phyloP scores from a whole-genome alignment of 129 eudicot species.

The Pittosporum tobira region DNA sequence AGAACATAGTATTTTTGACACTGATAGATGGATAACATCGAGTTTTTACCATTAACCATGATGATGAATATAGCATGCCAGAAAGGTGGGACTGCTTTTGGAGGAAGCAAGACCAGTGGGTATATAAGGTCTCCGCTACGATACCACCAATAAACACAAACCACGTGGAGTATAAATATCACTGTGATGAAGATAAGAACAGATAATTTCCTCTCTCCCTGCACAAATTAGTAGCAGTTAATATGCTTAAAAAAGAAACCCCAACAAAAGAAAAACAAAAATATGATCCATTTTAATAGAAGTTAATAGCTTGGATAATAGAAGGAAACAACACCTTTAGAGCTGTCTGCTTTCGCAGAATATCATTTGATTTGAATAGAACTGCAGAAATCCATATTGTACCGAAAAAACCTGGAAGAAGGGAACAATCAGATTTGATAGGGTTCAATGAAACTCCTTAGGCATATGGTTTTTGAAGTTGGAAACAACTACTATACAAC shows the following conservation, averaged over 20 bases:
- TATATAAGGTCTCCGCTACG: conserved; percentile 35
- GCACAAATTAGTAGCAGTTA: conserved; percentile 15
- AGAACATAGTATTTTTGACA: background rate
- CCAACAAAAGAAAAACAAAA: background rate
- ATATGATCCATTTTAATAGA: background rate
- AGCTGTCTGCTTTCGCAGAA: conserved; percentile 51
- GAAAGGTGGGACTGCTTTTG: conserved; percentile 37
- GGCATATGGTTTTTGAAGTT: too few species aligned
- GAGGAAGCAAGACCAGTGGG: conserved; percentile 41
- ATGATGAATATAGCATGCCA: conserved; percentile 44
- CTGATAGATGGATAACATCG: background rate
- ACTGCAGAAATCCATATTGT: conserved; percentile 44
- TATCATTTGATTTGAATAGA: conserved; percentile 41
- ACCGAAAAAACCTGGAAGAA: conserved; percentile 39
- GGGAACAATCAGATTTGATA: too few species aligned
- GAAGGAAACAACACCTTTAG: conserved; percentile 29
- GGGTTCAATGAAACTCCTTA: too few species aligned
- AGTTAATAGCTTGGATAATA: background rate
- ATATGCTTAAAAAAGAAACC: background rate
- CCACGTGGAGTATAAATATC: conserved; percentile 32
- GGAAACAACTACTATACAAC: too few species aligned
- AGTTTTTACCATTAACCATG: conserved; percentile 36
- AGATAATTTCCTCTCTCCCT: conserved; percentile 39
- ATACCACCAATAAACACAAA: conserved; percentile 40
- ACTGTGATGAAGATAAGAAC: conserved; percentile 29